Base-by-base conservation (phyloP, 331 rosid species). In the Phaseolus coccineus region DNA sequence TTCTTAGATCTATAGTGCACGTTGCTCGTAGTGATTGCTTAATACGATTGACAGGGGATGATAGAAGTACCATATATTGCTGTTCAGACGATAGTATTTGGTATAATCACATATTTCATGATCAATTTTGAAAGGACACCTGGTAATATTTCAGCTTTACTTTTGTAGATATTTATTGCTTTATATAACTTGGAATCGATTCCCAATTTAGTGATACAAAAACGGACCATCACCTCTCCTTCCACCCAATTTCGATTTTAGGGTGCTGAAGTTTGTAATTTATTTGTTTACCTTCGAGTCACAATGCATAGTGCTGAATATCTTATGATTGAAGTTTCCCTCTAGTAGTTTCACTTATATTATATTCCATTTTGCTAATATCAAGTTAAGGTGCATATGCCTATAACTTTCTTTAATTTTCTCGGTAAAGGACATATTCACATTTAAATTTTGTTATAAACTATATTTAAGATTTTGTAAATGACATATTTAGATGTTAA, bases 41-140 rank as follows among this genome's bases (percentile, higher is more conserved):
- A 69, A 52, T 78, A 73, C 73, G 69, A 31, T 42, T 77, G 64
- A 62, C 93, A 92, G 98, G 94, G 97, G 67, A 86, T 94, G 67
- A 82, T 92, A 73, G 98, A 94, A 90, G n/a, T 94, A 55, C 98
- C 98, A 24, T 94, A 94, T 76, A 77, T 94, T 73, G 87, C 85
- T 44, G 80, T 64, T 61, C 96, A 94, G 91, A 89, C 98, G 50
- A 56, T 92, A 77, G 6, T 90, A 25, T 92, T 87, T 47, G 97
- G 93, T 39, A 0, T 92, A 39, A 90, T 94, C 87, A 92, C 98
- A 55, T 94, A 94, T 75, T 86, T 85, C 80, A 92, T 92, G 96
- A 72, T 94, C 74, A 74, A 89, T 62, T 94, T 90, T 84, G 98
- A 92, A 85, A 87, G 50, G 82, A 89, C 90, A 35, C 22, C 74